Conservation (phyloP, 208 protist genomes). For the Crithidia expoeki region DNA sequence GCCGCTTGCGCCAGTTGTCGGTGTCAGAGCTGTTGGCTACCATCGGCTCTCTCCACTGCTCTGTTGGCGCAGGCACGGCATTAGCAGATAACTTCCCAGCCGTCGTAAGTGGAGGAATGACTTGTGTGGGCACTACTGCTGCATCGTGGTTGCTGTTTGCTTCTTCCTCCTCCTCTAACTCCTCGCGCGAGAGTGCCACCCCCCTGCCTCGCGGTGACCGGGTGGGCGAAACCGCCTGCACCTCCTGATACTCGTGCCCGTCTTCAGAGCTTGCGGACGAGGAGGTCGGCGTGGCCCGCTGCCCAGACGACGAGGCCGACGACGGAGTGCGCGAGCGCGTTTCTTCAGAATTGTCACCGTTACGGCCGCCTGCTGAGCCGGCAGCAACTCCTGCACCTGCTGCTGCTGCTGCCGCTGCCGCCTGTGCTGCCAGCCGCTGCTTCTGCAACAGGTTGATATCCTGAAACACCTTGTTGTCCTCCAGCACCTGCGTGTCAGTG, state of each 20-base stretch:
- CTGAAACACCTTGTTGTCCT: conserved; percentile 52
- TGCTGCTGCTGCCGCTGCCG: conserved; percentile 14
- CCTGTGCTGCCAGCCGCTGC: conserved; percentile 23
- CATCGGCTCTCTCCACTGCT: not conserved
- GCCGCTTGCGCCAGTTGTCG: conserved; percentile 19
- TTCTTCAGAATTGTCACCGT: not conserved
- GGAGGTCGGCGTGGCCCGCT: conserved; percentile 5
- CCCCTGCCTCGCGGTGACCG: not conserved
- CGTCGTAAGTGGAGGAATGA: not conserved
- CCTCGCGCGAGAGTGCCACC: not conserved
- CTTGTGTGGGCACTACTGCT: not conserved
- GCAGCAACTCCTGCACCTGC: no score
- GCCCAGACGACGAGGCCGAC: not conserved
- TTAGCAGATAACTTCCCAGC: not conserved
- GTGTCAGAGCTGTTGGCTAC: conserved; percentile 13
- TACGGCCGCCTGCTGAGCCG: not conserved
- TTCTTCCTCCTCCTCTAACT: conserved; percentile 12
- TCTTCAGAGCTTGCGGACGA: not conserved
- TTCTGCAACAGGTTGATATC: conserved; percentile 30
- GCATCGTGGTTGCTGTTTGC: not conserved
- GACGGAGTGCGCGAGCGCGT: conserved; percentile 4
- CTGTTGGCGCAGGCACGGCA: not conserved
- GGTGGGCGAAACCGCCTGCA: not conserved
- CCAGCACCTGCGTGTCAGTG: conserved; percentile 48
- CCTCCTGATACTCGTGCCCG: not conserved